Conservation (phyloP, 495 filamentous ascomycete genomes). For the Pseudomonodictys pantanalensis region DNA sequence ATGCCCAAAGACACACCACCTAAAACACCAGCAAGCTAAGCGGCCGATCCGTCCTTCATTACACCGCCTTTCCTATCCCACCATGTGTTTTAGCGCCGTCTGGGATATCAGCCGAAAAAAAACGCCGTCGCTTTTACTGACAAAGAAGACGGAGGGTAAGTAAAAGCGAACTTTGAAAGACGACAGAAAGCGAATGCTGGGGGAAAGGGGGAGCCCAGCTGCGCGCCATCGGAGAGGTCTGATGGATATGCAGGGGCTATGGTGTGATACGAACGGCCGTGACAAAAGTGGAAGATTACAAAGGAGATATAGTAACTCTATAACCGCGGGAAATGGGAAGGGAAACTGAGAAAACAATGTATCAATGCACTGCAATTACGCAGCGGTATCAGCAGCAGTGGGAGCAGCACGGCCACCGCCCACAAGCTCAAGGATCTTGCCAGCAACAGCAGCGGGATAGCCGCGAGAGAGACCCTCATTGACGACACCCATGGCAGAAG, state of each 20-base stretch:
- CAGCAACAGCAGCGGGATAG: slow-evolving; percentile 85
- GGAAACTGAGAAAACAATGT: not conserved
- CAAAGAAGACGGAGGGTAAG: not conserved
- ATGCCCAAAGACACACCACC: slow-evolving; percentile 5
- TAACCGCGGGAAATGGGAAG: slow-evolving; percentile 2
- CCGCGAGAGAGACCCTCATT: slow-evolving; percentile 87
- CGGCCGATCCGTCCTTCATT: too few relatives aligned
- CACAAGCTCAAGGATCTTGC: slow-evolving; percentile 87
- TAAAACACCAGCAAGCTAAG: not conserved
- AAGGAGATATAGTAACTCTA: slow-evolving; percentile 5
- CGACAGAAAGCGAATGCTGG: not conserved
- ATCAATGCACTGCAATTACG: not conserved
- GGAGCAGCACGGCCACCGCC: slow-evolving; percentile 51
- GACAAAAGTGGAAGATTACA: slow-evolving; percentile 6
- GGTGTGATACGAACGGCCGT: not conserved
- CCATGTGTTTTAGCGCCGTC: not conserved
- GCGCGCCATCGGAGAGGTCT: not conserved
- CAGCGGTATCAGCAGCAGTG: slow-evolving; percentile 5
- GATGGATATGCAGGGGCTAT: slow-evolving; percentile 14
- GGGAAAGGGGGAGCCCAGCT: slow-evolving; percentile 18
- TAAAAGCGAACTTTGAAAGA: slow-evolving; percentile 18
- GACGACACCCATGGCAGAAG: slow-evolving; percentile 70
- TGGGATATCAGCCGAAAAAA: not conserved
- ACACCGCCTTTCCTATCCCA: too few relatives aligned
- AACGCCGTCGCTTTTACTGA: slow-evolving; percentile 25